These are phyloP conservation scores for Wickerhamomyces hampshirensis DNA, from an alignment of 805 yeast genomes.

Conservation along the genomic window DNA sequence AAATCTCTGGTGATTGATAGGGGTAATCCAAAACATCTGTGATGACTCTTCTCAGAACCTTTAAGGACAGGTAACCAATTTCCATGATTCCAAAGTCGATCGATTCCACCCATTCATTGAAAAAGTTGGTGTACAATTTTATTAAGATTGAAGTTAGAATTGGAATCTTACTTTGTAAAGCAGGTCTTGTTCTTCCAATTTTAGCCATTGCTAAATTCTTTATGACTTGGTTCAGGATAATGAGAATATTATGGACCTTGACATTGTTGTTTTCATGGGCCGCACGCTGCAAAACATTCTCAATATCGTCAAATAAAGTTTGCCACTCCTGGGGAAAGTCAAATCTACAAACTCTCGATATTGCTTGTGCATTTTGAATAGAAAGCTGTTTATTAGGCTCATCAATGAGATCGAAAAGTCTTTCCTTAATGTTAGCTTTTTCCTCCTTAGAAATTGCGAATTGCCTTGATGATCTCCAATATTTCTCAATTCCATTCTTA, in stretches of 20 bases:
- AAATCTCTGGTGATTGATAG: constrained; percentile 51
- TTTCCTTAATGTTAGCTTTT: constrained; percentile 53
- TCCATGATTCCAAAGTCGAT: constrained; percentile 54
- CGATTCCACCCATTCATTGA: constrained; percentile 56
- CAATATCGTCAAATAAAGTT: constrained; percentile 60
- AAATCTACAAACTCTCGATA: constrained; percentile 69
- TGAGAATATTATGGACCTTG: constrained; percentile 55
- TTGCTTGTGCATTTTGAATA: constrained; percentile 80
- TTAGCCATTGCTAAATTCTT: constrained; percentile 71
- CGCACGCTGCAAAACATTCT: constrained; percentile 39
- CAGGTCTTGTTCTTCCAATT: constrained; percentile 77
- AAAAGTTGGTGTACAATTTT: constrained; percentile 53
- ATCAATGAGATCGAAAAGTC: constrained; percentile 53
- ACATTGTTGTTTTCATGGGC: constrained; percentile 42
- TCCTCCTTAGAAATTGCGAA: constrained; percentile 60
- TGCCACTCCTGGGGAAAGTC: constrained; percentile 94
- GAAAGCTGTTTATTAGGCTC: constrained; percentile 73
- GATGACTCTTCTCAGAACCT: constrained; percentile 66
- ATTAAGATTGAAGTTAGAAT: constrained; percentile 55
- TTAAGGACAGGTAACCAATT: constrained; percentile 72
- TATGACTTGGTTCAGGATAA: constrained; percentile 71
- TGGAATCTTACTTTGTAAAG: constrained; percentile 70
- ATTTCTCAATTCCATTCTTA: constrained; percentile 80
- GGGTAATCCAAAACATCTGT: constrained; percentile 75
- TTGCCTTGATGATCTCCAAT: constrained; percentile 72